Evolutionary conservation across 164 flowering plant genomes (phyloP).

Genomic region (Vitis rotundifolia): DNA sequence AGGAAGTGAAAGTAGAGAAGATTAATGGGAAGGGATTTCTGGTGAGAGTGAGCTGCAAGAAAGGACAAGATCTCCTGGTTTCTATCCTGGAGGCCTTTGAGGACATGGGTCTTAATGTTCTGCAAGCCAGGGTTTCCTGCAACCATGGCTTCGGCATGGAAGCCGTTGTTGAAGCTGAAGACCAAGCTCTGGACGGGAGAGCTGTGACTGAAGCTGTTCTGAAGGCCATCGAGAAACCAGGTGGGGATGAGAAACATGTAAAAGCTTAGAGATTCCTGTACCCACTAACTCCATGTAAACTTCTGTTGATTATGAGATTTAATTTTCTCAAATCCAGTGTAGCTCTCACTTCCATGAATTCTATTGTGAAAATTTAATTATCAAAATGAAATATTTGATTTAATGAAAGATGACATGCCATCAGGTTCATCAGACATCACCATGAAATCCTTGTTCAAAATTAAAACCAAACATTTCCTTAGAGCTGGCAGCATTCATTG

Average conservation of each 20-base stretch:
- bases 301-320: too few relatives aligned
- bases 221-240: slow-evolving; percentile 28
- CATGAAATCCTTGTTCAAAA: too few relatives aligned
- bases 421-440: too few relatives aligned
- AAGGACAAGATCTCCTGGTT: slow-evolving; percentile 41
- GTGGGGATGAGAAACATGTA: neutral
- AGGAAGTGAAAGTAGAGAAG: slow-evolving; percentile 66
- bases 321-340: too few relatives aligned
- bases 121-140: slow-evolving; percentile 55
- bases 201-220: slow-evolving; percentile 32
- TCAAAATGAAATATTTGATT: too few relatives aligned
- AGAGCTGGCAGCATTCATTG: too few relatives aligned
- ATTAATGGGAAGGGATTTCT: slow-evolving; percentile 24
- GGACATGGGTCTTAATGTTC: slow-evolving; percentile 44
- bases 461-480: too few relatives aligned
- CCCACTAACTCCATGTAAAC: too few relatives aligned
- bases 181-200: slow-evolving; percentile 24
- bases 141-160: slow-evolving; percentile 47
- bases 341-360: too few relatives aligned
- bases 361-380: too few relatives aligned
- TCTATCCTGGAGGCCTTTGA: slow-evolving; percentile 53
- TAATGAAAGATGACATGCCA: too few relatives aligned
- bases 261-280: neutral
- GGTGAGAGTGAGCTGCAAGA: slow-evolving; percentile 42
- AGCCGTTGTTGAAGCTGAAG: slow-evolving; percentile 40